Conservation (phyloP, 306 rosid species). For the Malus sylvestris region DNA sequence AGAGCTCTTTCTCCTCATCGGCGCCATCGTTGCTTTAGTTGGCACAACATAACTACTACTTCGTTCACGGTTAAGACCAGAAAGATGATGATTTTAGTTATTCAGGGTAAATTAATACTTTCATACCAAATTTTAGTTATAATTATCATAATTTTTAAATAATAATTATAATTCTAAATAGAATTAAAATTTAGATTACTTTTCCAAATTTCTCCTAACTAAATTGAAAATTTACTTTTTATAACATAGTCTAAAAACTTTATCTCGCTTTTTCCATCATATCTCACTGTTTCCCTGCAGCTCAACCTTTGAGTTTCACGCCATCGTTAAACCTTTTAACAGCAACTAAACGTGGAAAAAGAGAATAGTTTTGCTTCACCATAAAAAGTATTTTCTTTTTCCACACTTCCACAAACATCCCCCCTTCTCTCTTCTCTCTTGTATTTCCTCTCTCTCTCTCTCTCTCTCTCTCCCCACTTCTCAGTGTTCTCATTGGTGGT, state of each 20-base stretch:
- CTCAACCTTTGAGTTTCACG: neutral
- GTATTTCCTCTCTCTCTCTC: neutral
- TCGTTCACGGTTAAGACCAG: too few relatives aligned
- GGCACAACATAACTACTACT: conserved; percentile 6
- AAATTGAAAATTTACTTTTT: too few relatives aligned
- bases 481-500: conserved; percentile 36
- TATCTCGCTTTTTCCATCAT: too few relatives aligned
- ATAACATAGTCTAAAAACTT: too few relatives aligned
- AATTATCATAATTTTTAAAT: too few relatives aligned
- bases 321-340: neutral
- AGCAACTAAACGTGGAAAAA: conserved; percentile 4
- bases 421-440: neutral
- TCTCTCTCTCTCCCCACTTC: neutral
- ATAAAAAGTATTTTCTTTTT: conserved; percentile 16
- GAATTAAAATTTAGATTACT: too few relatives aligned
- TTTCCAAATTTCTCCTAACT: too few relatives aligned
- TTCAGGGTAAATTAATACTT: too few relatives aligned
- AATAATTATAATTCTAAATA: too few relatives aligned
- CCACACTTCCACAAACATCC: neutral
- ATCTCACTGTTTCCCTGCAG: neutral
- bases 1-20: conserved; percentile 38
- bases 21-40: conserved; percentile 34
- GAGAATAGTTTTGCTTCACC: conserved; percentile 6
- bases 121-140: too few relatives aligned
- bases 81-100: too few relatives aligned